Evolutionary conservation across 202 grass and related monocot species (phyloP), one percentile per base, ranked within the genome.

Genomic region (Alloteropsis angusta): DNA sequence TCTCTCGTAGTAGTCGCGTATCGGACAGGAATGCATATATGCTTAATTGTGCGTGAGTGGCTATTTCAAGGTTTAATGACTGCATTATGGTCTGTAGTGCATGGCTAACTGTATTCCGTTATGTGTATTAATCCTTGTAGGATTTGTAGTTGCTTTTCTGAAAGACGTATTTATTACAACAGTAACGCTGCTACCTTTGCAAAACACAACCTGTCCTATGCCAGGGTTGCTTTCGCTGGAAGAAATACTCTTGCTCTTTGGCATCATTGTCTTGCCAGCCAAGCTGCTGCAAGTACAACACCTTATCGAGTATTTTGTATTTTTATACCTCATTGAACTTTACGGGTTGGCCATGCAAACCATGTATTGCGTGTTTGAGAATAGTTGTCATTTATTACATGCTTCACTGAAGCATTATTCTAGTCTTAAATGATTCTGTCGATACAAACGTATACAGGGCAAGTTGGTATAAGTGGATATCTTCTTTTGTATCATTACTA

Each of bases 1-100:
- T 62, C 58, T 45, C 38, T 80, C 47, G 65, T 81, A 71, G 65
- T 81, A 71, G 84, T 57, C 70, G 30, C 9, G 0, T 75, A 30
- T 34, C 49, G 22, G 39, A 50, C 69, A 65, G 47, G 56, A 80
- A 19, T 50, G 38, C 46, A 0, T 3, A 35, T 38, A 42, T 80
- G 23, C 36, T 32, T 74, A 46, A 12, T 14, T 65, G 26, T 44
- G 34, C 13, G 6, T 36, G 16, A 54, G 4, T 60, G 60, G 11
- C 6, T 42, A 38, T 12, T 16, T 9, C 47, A 81, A 23, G 19
- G n/a, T 68, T 68, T 67, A 23, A 46, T 68, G 60, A 10, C 32
- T 52, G 66, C 17, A 42, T 50, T 14, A 19, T 68, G 18, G 14
- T 68, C 14, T 53, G 5, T 25, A 21, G 5, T 60, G 60, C 52